Evolutionary conservation across 805 yeast genomes (phyloP).

Genomic region (Metschnikowia sp.): DNA sequence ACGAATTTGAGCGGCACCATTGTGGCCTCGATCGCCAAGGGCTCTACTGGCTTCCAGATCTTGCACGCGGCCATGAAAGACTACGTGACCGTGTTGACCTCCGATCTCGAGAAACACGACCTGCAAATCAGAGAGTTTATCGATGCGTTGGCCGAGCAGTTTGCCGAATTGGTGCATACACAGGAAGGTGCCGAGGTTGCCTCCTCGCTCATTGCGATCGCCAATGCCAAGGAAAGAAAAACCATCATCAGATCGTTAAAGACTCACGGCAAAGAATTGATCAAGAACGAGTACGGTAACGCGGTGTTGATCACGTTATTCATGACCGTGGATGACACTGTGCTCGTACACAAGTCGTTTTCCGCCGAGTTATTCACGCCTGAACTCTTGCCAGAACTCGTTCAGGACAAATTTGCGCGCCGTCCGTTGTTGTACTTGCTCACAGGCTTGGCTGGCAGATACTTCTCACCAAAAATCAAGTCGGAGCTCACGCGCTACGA

Average conservation of each 20-base stretch:
- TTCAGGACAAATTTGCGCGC: slow-evolving; percentile 74
- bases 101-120: slow-evolving; percentile 38
- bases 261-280: slow-evolving; percentile 70
- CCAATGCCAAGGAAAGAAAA: slow-evolving; percentile 92
- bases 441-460: slow-evolving; percentile 75
- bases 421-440: slow-evolving; percentile 83
- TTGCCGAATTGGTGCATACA: slow-evolving; percentile 94
- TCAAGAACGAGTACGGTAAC: slow-evolving; percentile 84
- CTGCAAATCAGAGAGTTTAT: slow-evolving; percentile 75
- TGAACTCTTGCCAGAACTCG: slow-evolving; percentile 50
- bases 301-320: slow-evolving; percentile 72
- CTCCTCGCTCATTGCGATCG: slow-evolving; percentile 69
- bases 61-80: slow-evolving; percentile 96
- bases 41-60: slow-evolving; percentile 93
- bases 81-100: slow-evolving; percentile 68
- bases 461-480: slow-evolving; percentile 67
- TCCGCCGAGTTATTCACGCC: slow-evolving; percentile 50
- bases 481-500: slow-evolving; percentile 60
- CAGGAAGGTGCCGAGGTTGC: slow-evolving; percentile 94
- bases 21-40: slow-evolving; percentile 88
- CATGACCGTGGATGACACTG: slow-evolving; percentile 92
- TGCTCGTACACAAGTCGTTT: slow-evolving; percentile 71
- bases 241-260: slow-evolving; percentile 66
- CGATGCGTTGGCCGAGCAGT: slow-evolving; percentile 79
- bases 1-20: slow-evolving; percentile 79